Evolutionary conservation across 2,329 filamentous ascomycete species (phyloP).

Genomic region (Clarireedia hainanense): DNA sequence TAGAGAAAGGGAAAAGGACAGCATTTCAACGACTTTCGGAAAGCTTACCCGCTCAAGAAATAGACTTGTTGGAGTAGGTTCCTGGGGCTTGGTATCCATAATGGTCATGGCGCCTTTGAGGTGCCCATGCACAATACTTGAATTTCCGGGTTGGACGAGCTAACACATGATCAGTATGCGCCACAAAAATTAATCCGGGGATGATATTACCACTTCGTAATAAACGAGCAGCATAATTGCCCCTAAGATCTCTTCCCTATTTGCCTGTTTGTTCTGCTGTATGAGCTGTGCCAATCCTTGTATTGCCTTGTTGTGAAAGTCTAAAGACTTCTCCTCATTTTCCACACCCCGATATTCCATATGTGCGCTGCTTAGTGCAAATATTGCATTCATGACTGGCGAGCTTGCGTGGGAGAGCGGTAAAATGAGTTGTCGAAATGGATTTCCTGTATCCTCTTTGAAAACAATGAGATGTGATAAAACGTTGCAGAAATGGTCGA

Average conservation of each 20-base stretch:
- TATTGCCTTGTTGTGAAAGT: conserved; percentile 52
- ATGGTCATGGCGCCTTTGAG: conserved; percentile 54
- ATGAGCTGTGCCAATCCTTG: conserved; percentile 50
- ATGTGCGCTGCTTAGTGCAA: conserved; percentile 76
- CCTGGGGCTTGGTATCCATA: conserved; percentile 41
- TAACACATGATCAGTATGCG: conserved; percentile 27
- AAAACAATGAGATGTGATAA: conserved; percentile 62
- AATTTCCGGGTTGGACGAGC: conserved; percentile 52
- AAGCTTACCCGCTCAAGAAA: conserved; percentile 51
- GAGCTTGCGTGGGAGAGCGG: conserved; percentile 47
- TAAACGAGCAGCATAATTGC: conserved; percentile 56
- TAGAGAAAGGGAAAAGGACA: conserved; percentile 11
- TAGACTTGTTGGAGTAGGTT: conserved; percentile 42
- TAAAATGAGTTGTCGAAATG: conserved; percentile 54
- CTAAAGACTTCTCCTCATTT: conserved; percentile 45
- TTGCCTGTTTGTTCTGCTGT: conserved; percentile 40
- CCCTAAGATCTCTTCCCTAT: conserved; percentile 50
- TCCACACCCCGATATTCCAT: conserved; percentile 57
- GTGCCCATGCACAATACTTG: conserved; percentile 52
- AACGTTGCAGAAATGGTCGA: conserved; percentile 57
- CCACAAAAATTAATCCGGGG: background rate
- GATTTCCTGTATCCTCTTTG: conserved; percentile 53
- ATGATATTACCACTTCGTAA: conserved; percentile 45
- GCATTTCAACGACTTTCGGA: background rate
- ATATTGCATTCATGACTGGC: conserved; percentile 72